Percentiles rank a stretch among this genome's conserved stretches.
These are phyloP conservation scores for Trichosanthes cucumerina DNA, from an alignment of 306 rosid genomes.

Conservation along the genomic window DNA sequence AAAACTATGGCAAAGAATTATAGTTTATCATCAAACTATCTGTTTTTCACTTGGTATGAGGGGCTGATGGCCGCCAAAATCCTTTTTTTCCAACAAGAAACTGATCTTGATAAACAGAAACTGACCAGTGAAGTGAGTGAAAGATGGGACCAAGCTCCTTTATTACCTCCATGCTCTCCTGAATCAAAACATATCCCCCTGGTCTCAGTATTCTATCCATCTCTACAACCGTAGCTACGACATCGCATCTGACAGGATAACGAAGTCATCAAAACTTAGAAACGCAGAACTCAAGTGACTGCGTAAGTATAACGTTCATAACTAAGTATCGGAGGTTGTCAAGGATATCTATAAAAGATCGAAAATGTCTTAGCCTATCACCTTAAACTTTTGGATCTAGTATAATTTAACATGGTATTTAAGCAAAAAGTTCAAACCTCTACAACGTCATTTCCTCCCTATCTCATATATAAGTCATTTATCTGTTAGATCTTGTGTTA, in stretches of 20 bases:
- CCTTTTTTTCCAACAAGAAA: slow-evolving; percentile 65
- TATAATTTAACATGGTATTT: background rate
- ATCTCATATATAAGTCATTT: background rate
- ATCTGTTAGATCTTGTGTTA: background rate
- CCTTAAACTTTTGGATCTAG: background rate
- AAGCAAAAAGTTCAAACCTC: background rate
- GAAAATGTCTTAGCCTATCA: background rate
- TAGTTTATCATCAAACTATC: background rate
- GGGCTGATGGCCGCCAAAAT: slow-evolving; percentile 66
- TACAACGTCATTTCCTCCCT: background rate
- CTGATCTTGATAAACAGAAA: slow-evolving; percentile 35
- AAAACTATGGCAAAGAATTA: background rate
- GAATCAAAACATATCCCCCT: slow-evolving; percentile 58
- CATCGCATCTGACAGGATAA: slow-evolving; percentile 51
- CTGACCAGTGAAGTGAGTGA: slow-evolving; percentile 71
- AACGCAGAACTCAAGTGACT: background rate
- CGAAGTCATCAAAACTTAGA: background rate
- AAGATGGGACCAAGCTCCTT: slow-evolving; percentile 47
- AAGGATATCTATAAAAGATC: background rate
- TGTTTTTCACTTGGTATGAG: slow-evolving; percentile 6
- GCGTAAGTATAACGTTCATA: background rate
- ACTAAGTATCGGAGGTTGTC: background rate
- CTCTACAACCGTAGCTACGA: slow-evolving; percentile 50
- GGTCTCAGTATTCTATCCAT: slow-evolving; percentile 87
- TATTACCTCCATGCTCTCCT: slow-evolving; percentile 53